Evolutionary conservation across 2,329 filamentous ascomycete species (phyloP).

Genomic region (Dothidotthia symphoricarpi): DNA sequence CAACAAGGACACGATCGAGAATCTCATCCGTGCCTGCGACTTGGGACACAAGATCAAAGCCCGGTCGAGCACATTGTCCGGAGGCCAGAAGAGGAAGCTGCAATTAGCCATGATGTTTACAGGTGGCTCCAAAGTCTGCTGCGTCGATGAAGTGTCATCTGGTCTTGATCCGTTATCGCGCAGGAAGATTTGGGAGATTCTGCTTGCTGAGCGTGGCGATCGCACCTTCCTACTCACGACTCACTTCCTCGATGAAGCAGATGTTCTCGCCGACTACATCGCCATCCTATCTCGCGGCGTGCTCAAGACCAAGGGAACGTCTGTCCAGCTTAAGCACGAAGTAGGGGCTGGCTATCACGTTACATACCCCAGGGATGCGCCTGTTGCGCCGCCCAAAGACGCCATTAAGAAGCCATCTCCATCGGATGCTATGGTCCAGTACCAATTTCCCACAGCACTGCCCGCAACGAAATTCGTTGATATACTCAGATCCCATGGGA

Average conservation of each 20-base stretch:
- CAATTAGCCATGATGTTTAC: conserved; percentile 96
- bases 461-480: conserved; percentile 71
- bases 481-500: conserved; percentile 62
- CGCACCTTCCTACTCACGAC: conserved; percentile 86
- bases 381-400: conserved; percentile 52
- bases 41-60: conserved; percentile 71
- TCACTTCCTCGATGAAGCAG: conserved; percentile 91
- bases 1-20: conserved; percentile 57
- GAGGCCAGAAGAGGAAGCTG: conserved; percentile 88
- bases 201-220: conserved; percentile 76
- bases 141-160: conserved; percentile 86
- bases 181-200: conserved; percentile 90
- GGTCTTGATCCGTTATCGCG: conserved; percentile 84
- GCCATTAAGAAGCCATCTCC: conserved; percentile 45
- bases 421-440: conserved; percentile 67
- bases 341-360: conserved; percentile 84
- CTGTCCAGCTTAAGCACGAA: conserved; percentile 78
- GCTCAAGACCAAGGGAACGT: conserved; percentile 78
- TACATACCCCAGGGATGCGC: conserved; percentile 32
- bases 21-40: conserved; percentile 70
- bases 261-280: conserved; percentile 84
- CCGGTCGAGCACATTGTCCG: conserved; percentile 73
- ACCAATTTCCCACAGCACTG: conserved; percentile 66
- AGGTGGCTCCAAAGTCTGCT: conserved; percentile 82
- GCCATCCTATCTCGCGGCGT: conserved; percentile 82